Evolutionary conservation across 164 flowering plant species (phyloP), one percentile per base, ranked within the genome.

Genomic region (Kingdonia uniflora): DNA sequence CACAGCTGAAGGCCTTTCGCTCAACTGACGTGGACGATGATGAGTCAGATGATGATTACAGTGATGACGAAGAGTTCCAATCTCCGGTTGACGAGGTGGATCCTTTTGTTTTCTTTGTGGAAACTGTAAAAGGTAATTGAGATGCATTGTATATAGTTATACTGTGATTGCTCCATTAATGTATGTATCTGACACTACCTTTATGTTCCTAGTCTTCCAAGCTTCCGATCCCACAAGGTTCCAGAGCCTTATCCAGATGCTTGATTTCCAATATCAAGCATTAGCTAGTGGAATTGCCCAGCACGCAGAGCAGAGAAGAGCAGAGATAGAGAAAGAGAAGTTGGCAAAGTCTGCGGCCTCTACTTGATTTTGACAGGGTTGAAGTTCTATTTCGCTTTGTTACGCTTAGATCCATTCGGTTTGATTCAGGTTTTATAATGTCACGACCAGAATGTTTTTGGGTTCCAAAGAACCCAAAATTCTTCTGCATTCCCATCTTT

Each of bases 31-130:
- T 29, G 0, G 82, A 79, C 13, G 91, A 84, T 11, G 86, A 84
- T n/a, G 86, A 87, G 63, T 77, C 95, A 4, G 99, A 89, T 68
- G 92, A 89, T 63, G 97, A 89, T 63, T 87, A 65, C 58, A 87
- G 92, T 70, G 99, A 94, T 64, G 97, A 94, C 72, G 99, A 94
- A 58, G 97, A 89, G 57, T 62, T 85, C 52, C 97, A 89, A 43
- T 94, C 99, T 42, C 99, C 99, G 5, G 80, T 89, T 51, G 99
- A 94, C 76, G 99, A 86, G 45, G 84, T 94, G 55, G 97, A 94
- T 51, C 97, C 99, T 21, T 94, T 89, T 60, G 49, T 94, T 45
- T 77, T 81, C 76, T 94, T 94, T 64, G 87, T 89, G 54, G 97
- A 94, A 59, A 66, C 88, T 0, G 51, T 85, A 35, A 87, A 85